phyloP scores from a whole-genome alignment of 2,329 filamentous ascomycete genomes.

The Penicillium oxalicum region DNA sequence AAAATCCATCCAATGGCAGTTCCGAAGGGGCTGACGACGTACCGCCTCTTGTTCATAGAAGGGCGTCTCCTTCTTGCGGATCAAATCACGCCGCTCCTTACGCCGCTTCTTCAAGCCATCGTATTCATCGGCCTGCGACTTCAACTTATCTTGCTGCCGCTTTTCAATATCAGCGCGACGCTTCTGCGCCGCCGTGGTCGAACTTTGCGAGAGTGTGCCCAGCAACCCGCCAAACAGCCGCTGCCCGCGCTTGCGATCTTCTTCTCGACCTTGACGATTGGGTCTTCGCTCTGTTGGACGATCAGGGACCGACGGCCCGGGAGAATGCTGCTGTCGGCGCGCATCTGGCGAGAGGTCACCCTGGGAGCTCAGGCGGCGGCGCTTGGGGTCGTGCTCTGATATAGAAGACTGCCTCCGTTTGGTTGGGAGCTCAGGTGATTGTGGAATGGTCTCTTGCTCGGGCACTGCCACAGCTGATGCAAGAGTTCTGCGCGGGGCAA shows the following conservation, averaged over 20 bases:
- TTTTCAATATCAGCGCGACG: slow-evolving; percentile 74
- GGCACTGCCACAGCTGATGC: slow-evolving; percentile 52
- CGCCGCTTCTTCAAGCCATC: slow-evolving; percentile 62
- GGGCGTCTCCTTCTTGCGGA: slow-evolving; percentile 64
- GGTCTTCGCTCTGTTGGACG: slow-evolving; percentile 15
- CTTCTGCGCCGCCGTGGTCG: slow-evolving; percentile 57
- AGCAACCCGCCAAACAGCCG: slow-evolving; percentile 79
- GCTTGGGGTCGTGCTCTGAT: slow-evolving; percentile 48
- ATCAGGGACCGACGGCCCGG: slow-evolving; percentile 15
- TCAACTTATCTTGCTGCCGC: slow-evolving; percentile 73
- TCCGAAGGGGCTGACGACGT: slow-evolving; percentile 32
- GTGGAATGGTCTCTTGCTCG: slow-evolving; percentile 30
- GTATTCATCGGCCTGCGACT: slow-evolving; percentile 66
- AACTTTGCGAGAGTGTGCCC: slow-evolving; percentile 69
- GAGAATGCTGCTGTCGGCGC: slow-evolving; percentile 20
- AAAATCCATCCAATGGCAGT: slow-evolving; percentile 16
- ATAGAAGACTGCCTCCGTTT: slow-evolving; percentile 53
- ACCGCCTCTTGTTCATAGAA: slow-evolving; percentile 72
- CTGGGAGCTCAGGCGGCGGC: slow-evolving; percentile 44
- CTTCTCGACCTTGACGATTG: slow-evolving; percentile 43
- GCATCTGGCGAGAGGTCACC: slow-evolving; percentile 20
- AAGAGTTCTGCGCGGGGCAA: slow-evolving; percentile 29
- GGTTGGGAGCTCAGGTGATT: slow-evolving; percentile 30
- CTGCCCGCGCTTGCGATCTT: slow-evolving; percentile 79
- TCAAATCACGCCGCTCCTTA: slow-evolving; percentile 54